A percentile compares a stretch with the other conserved stretches of the same genome.
Evolutionary conservation across 1,284 basidiomycete genomes (phyloP).

Genomic region (Apiotrichum veenhuisii): DNA sequence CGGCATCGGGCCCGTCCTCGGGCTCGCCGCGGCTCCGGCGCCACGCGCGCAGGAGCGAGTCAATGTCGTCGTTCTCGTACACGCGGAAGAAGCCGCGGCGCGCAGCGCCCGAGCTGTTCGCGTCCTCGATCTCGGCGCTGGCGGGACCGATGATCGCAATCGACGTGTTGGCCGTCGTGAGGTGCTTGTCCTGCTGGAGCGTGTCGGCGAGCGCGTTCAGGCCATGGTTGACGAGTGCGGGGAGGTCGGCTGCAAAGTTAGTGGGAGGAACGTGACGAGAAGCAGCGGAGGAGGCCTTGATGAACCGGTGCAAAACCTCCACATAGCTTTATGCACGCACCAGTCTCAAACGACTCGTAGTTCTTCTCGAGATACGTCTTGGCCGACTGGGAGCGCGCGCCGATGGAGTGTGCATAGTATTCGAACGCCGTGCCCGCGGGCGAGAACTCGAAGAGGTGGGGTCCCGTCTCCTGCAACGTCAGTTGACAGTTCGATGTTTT

Average conservation of each 20-base stretch:
- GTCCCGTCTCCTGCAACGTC: slow-evolving; percentile 65
- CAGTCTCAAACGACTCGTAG: slow-evolving; percentile 77
- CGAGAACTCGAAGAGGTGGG: slow-evolving; percentile 97
- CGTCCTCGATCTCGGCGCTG: slow-evolving; percentile 27
- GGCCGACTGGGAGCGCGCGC: slow-evolving; percentile 92
- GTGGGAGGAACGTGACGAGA: not conserved
- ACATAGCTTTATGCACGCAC: too few species aligned
- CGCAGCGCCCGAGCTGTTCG: slow-evolving; percentile 30
- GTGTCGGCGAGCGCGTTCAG: slow-evolving; percentile 90
- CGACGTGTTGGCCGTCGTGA: slow-evolving; percentile 85
- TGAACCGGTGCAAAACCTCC: too few species aligned
- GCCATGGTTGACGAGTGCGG: slow-evolving; percentile 84
- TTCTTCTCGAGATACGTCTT: slow-evolving; percentile 98
- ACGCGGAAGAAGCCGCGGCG: slow-evolving; percentile 43
- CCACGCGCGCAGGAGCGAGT: slow-evolving; percentile 62
- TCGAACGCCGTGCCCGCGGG: slow-evolving; percentile 97
- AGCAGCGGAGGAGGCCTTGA: too few species aligned
- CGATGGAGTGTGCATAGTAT: slow-evolving; percentile 98
- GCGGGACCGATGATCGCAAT: slow-evolving; percentile 79
- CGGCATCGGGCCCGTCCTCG: slow-evolving; percentile 42
- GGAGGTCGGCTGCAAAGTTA: slow-evolving; percentile 61
- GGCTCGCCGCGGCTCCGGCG: slow-evolving; percentile 46
- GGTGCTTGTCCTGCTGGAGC: slow-evolving; percentile 93
- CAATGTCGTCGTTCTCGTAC: slow-evolving; percentile 58
- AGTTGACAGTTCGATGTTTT: not conserved